Percentiles rank a stretch among this genome's conserved stretches.
Evolutionary conservation across 1,139 yeast genomes (phyloP).

Genomic region (Petasospora fabianii): DNA sequence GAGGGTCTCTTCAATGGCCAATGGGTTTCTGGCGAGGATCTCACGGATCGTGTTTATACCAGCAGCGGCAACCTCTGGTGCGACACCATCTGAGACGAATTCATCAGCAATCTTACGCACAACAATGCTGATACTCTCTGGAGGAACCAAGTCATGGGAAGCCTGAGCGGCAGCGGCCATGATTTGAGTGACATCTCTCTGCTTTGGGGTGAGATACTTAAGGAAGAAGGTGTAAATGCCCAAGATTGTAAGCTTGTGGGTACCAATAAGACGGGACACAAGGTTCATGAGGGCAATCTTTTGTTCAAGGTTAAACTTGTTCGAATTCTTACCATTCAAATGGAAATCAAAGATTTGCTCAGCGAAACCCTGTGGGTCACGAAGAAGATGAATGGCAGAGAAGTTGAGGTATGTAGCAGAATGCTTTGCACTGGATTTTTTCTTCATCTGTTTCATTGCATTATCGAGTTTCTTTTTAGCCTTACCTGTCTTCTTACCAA

Average conservation of each 20-base stretch:
- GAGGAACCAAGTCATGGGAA: constrained; percentile 94
- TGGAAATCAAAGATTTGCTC: constrained; percentile 74
- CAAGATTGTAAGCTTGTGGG: constrained; percentile 85
- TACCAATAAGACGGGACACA: constrained; percentile 83
- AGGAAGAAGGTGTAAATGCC: constrained; percentile 86
- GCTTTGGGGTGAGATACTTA: constrained; percentile 91
- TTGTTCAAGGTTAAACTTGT: constrained; percentile 78
- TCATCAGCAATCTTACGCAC: constrained; percentile 94
- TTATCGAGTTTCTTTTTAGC: constrained; percentile 73
- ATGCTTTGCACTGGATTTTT: constrained; percentile 50
- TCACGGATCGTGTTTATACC: constrained; percentile 95
- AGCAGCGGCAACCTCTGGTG: constrained; percentile 96
- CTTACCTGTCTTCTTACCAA: constrained; percentile 79
- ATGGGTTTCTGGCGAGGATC: constrained; percentile 86
- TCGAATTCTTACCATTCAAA: constrained; percentile 61
- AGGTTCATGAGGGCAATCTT: constrained; percentile 84
- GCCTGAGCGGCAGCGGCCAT: constrained; percentile 98
- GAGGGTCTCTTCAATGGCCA: constrained; percentile 83
- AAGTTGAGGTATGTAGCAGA: constrained; percentile 82
- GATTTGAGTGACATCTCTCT: constrained; percentile 87
- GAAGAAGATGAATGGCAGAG: constrained; percentile 85
- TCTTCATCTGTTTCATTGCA: constrained; percentile 66
- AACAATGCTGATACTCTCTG: constrained; percentile 76
- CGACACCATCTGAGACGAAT: constrained; percentile 96
- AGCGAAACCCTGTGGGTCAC: constrained; percentile 98